Conservation (phyloP, 2,329 filamentous ascomycete genomes). For the Paecilomyces variotii region DNA sequence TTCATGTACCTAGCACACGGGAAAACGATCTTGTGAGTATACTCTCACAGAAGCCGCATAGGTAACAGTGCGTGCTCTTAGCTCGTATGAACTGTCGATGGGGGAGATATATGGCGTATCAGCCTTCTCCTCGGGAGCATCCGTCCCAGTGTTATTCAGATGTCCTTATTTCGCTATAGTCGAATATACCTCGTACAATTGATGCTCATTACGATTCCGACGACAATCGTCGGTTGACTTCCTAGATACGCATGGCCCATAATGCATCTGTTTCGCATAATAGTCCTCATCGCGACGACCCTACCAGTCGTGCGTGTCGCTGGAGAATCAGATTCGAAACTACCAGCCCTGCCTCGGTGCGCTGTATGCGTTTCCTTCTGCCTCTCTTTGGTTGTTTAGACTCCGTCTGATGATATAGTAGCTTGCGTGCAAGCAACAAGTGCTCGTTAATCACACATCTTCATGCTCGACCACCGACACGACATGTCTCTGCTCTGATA, state of each 20-base stretch:
- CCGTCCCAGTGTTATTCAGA: too few relatives aligned
- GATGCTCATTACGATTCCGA: not conserved
- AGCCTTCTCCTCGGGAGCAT: too few relatives aligned
- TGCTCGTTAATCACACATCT: not conserved
- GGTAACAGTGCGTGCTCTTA: too few relatives aligned
- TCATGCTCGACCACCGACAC: not conserved
- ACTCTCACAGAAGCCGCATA: too few relatives aligned
- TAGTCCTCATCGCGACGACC: not conserved
- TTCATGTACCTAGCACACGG: not conserved
- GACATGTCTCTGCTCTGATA: not conserved
- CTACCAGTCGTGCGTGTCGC: not conserved
- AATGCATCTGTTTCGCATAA: not conserved
- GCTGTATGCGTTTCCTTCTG: not conserved
- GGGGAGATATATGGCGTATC: too few relatives aligned
- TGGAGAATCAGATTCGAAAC: not conserved
- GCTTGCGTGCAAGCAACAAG: not conserved
- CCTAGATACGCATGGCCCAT: not conserved
- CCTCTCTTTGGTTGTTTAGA: not conserved
- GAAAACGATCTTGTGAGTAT: not conserved
- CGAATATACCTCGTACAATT: not conserved
- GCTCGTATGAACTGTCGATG: too few relatives aligned
- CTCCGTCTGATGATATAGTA: not conserved
- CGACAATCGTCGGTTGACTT: too few relatives aligned
- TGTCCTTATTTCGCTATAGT: not conserved
- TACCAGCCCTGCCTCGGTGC: not conserved